A percentile compares a stretch with the other conserved stretches of the same genome.
These are phyloP conservation scores for Mycena filopes DNA, from an alignment of 768 basidiomycete genomes.

Conservation along the genomic window DNA sequence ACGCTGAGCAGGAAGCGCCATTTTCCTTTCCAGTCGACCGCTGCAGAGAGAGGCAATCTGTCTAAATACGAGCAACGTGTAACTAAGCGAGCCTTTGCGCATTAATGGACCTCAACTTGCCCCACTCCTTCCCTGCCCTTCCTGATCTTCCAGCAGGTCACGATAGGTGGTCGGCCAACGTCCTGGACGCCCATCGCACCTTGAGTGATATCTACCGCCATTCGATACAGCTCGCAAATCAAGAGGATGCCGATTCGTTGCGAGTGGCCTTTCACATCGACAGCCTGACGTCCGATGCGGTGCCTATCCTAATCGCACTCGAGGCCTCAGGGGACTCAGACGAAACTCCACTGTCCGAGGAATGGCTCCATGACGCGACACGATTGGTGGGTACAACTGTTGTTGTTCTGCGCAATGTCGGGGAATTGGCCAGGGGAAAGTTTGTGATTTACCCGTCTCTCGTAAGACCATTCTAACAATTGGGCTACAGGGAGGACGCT, in stretches of 20 bases:
- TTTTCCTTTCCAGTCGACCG: too few relatives aligned
- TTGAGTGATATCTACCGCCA: neutral
- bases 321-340: constrained; percentile 9
- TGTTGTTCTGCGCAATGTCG: neutral
- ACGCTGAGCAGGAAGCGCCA: too few relatives aligned
- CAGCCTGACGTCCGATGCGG: neutral
- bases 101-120: neutral
- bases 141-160: constrained; percentile 1
- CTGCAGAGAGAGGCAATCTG: too few relatives aligned
- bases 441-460: neutral
- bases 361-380: neutral
- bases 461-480: too few relatives aligned
- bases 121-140: neutral
- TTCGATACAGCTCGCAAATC: neutral
- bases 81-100: neutral
- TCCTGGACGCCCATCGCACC: neutral
- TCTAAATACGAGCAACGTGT: neutral
- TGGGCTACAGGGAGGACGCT: neutral
- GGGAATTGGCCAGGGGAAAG: constrained; percentile 11
- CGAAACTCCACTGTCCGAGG: neutral
- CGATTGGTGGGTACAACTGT: neutral
- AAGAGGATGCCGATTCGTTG: constrained; percentile 2
- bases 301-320: neutral
- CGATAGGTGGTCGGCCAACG: constrained; percentile 6
- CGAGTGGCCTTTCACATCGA: constrained; percentile 1